Base-by-base conservation (phyloP, 2,329 filamentous ascomycete species). In the Fusarium sp. region DNA sequence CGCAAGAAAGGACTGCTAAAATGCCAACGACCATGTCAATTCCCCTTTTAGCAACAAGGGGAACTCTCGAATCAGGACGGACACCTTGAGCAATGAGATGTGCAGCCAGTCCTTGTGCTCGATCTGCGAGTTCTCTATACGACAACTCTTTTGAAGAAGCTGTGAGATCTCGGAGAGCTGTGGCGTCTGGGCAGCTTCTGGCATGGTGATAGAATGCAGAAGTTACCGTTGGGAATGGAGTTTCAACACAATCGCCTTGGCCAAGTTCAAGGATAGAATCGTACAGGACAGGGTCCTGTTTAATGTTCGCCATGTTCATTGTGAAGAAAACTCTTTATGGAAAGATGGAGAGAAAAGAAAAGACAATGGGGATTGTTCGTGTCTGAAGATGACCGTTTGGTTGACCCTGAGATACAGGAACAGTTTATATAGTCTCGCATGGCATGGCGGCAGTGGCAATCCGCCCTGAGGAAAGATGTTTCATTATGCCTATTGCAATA, bases 1-100 rank as follows among this genome's bases (percentile, higher is more conserved):
- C 86, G 47, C 83, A 83, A 57, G 85, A 86, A 34, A 89, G 77
- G 18, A 88, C 79, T 3, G 85, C 86, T 57, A 86, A 79, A 49
- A 88, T 87, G 20, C 83, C 86, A 50, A 87, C 80, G 8, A 88
- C 77, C 85, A 89, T 87, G 66, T 86, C 85, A 47, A 86, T 76
- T 38, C 85, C 83, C 15, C 86, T 81, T 61, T 83, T 84, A 58
- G 84, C 83, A n/a, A 88, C 81, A 28, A 88, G 79, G n/a, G 84
- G 84, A 8, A 88, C 80, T 37, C 83, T 78, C 67, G 86, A 82
- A 8, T 79, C 77, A 26, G 82, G 80, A 36, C 72, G 67, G 26
- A 85, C 77, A 33, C 83, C 84, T 15, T 73, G 73, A 54, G 44
- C 55, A 44, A 67, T 77, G 15, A 86, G 79, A 20, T 78, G 71